These are phyloP conservation scores for Vitis riparia DNA, from an alignment of 164 flowering plant species.

Conservation along the genomic window DNA sequence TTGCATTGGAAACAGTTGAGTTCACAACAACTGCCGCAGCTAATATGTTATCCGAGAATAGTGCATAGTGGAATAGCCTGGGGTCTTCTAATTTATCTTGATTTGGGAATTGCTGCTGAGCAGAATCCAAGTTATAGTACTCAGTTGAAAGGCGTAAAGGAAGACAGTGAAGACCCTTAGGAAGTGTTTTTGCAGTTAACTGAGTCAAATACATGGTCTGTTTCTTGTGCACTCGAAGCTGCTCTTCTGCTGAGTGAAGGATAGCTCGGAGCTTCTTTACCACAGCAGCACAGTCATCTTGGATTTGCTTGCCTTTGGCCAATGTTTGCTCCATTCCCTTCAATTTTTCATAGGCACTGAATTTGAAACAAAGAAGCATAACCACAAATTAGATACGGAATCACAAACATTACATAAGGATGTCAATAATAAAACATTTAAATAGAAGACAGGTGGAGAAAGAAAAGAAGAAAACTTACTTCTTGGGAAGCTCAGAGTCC, in stretches of 20 bases:
- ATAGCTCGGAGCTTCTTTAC: constrained; percentile 88
- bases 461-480: constrained; percentile 35
- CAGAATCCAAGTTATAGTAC: constrained; percentile 61
- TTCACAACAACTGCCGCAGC: constrained; percentile 95
- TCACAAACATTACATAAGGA: no score
- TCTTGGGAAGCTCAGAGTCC: constrained; percentile 70
- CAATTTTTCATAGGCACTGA: constrained; percentile 63
- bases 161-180: constrained; percentile 97
- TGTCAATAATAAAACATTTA: not conserved
- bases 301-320: constrained; percentile 74
- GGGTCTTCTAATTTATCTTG: constrained; percentile 80
- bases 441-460: not conserved
- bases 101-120: constrained; percentile 67
- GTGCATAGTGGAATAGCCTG: constrained; percentile 74
- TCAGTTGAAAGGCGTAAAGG: constrained; percentile 89
- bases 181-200: constrained; percentile 88
- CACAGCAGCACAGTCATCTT: constrained; percentile 73
- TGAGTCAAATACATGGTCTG: constrained; percentile 85
- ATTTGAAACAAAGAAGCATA: constrained; percentile 3
- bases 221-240: constrained; percentile 80
- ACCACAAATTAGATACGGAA: not conserved
- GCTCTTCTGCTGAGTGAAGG: constrained; percentile 84
- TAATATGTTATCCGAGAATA: constrained; percentile 81
- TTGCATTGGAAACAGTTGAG: constrained; percentile 76
- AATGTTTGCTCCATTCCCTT: constrained; percentile 82